phyloP scores from a whole-genome alignment of 805 yeast species.

The Candida sonorensis region DNA sequence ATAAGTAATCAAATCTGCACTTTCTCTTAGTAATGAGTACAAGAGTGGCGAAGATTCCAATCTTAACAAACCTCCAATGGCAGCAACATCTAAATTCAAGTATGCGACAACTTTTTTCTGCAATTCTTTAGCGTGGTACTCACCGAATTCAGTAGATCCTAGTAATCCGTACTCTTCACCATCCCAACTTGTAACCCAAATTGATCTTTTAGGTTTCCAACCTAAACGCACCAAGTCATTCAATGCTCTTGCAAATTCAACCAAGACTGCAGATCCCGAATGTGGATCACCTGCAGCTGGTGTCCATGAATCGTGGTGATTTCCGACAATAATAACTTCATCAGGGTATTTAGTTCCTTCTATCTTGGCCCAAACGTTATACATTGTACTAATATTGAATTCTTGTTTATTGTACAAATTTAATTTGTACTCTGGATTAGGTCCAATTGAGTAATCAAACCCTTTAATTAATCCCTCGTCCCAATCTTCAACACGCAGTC shows the following conservation, averaged over 20 bases:
- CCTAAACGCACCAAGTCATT: conserved; percentile 45
- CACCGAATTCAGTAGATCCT: conserved; percentile 78
- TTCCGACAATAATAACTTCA: conserved; percentile 60
- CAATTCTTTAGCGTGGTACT: conserved; percentile 42
- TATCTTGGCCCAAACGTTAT: conserved; percentile 56
- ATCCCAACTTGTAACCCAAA: conserved; percentile 73
- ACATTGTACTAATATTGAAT: conserved; percentile 53
- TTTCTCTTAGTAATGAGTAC: conserved; percentile 36
- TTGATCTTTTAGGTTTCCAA: conserved; percentile 70
- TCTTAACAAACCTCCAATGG: conserved; percentile 44
- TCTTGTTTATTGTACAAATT: conserved; percentile 56
- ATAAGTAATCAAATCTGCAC: conserved; percentile 38
- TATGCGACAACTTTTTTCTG: conserved; percentile 54
- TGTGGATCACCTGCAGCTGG: conserved; percentile 78
- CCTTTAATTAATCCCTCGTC: conserved; percentile 28
- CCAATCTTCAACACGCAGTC: conserved; percentile 32
- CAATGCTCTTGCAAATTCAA: conserved; percentile 59
- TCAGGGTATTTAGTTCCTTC: conserved; percentile 44
- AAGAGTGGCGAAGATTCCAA: conserved; percentile 57
- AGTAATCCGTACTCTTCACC: conserved; percentile 68
- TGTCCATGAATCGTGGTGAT: conserved; percentile 79
- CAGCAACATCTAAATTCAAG: conserved; percentile 63
- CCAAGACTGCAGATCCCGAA: conserved; percentile 58
- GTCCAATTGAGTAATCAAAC: conserved; percentile 30
- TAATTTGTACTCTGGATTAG: conserved; percentile 33